Base-by-base conservation (phyloP, 2,329 filamentous ascomycete species). In the Sporothrix humicola region DNA sequence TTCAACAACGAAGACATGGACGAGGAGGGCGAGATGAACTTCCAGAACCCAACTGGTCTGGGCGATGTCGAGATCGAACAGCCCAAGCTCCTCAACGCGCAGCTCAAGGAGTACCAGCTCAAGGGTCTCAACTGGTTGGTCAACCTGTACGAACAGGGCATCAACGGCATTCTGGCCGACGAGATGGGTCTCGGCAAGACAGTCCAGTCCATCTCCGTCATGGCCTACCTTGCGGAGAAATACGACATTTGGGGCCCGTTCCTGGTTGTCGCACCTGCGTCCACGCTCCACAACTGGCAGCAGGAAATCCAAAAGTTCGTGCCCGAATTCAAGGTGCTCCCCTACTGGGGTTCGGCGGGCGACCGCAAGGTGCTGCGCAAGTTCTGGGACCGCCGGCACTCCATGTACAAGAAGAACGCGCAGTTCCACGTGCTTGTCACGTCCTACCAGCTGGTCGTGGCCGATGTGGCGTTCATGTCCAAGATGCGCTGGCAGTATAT, bases 401-500 rank as follows among this genome's bases (percentile, higher is more conserved):
- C 95, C 78, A 98, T 95, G 3, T 99, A 99, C 83, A 94, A 90
- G 79, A 93, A 93, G 79, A 94, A 98, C 74, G 94, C 95, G 0
- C 91, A 94, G 15, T 98, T 99, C 85, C 96, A 99, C 80, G 95
- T 99, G 71, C 89, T 98, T 70, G 91, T 99, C 66, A 99, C 96
- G 0, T 98, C 95, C 0, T 99, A 99, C 81, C 96, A 99, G 82
- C 87, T 99, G 52, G 96, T 99, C 37, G 96, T 99, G 23, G 93
- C 95, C 37, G 96, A 99, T 81, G 93, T 97, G 1, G 91, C 94
- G 74, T 99, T 99, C 82, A 98, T 99, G 85, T 95, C 98, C 83
- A 98, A 98, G 86, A 96, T 99, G 87, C 93, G 93, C 78, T 99
- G 96, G 96, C 96, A 98, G 84, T 98, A 99, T 85, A 99, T 99